Base-by-base conservation (phyloP, 1,139 yeast genomes). In the Eremothecium coryli region DNA sequence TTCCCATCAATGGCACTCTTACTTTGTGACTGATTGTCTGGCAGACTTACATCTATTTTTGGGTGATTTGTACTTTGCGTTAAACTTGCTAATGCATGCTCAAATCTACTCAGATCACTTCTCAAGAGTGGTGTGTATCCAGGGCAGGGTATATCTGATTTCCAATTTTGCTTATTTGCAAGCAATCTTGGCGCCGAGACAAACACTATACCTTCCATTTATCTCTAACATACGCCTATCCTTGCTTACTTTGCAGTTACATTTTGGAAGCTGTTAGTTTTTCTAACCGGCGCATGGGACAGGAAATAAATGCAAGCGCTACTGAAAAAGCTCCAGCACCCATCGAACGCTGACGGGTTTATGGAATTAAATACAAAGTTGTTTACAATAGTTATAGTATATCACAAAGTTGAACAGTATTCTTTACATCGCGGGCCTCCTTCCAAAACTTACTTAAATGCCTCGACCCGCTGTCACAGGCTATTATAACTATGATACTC, bases 391-490 rank as follows among this genome's bases (percentile, higher is more conserved):
- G n/a, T n/a, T n/a, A 15, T 27, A 37, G 21, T 10, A 39, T 39
- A 22, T 60, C 61, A 4, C 58, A 56, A 22, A 63, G 34, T 2
- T 57, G 47, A 3, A 58, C 42, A 16, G 52, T 48, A 29, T 52
- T 45, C 4, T 49, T 47, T 3, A 61, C 51, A 4, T 43, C 43
- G 24, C 58, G 45, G 0, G 90, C 93, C 37, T 66, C 61, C 46
- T 78, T 82, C 96, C 96, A 90, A 54, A 90, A 90, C 56, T 90
- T 90, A 30, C 93, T 81, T 41, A 88, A 54, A 58, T 90, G 97
- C 44, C 97, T 68, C 5, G 80, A 65, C 0, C 98, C 98, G 4
- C 93, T 76, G 56, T 90, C 98, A 57, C 97, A 90, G 2, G 95
- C 84, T 31, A 90, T 70, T n/a, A 93, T 74, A 4, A 90, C 94